A percentile compares a stretch with the other conserved stretches of the same genome.
Conservation (phyloP, 352 stramenopile genomes). For the Phytopythium vexans region DNA sequence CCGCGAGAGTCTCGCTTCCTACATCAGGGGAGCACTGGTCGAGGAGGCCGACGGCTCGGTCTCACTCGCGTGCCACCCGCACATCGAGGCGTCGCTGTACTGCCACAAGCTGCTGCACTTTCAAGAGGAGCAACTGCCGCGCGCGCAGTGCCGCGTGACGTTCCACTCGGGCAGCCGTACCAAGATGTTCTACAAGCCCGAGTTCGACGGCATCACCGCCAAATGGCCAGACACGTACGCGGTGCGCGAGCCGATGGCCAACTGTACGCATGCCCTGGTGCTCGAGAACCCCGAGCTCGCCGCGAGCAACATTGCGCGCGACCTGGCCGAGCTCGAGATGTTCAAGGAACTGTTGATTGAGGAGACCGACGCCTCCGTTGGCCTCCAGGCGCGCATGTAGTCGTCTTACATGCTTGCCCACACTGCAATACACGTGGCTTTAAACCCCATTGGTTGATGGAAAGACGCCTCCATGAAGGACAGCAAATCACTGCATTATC, state of each 20-base stretch:
- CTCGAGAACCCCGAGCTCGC: conserved; percentile 29
- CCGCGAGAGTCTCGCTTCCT: conserved; percentile 27
- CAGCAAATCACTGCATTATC: too few species aligned
- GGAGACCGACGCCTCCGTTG: too few species aligned
- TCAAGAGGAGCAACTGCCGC: conserved; percentile 21
- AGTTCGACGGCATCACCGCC: conserved; percentile 18
- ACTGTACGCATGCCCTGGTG: conserved; percentile 30
- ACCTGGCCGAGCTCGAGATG: conserved; percentile 16
- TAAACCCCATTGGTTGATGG: too few species aligned
- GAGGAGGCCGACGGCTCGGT: conserved; percentile 21
- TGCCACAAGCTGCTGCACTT: conserved; percentile 26
- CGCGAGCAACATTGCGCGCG: conserved; percentile 21
- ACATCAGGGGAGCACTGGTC: conserved; percentile 25
- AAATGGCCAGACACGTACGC: conserved; percentile 28
- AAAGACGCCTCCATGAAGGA: too few species aligned
- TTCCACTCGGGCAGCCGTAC: conserved; percentile 32
- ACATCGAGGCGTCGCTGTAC: conserved; percentile 36
- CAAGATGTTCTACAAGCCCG: conserved; percentile 21
- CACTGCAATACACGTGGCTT: too few species aligned
- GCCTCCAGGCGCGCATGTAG: too few species aligned
- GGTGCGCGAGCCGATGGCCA: conserved; percentile 19
- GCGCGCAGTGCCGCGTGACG: conserved; percentile 25
- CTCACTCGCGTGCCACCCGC: conserved; percentile 29
- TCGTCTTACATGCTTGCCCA: too few species aligned
- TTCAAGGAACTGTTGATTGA: not conserved